Evolutionary conservation across 2,329 filamentous ascomycete genomes (phyloP).

Genomic region (Rhytidhysteron rufulum): DNA sequence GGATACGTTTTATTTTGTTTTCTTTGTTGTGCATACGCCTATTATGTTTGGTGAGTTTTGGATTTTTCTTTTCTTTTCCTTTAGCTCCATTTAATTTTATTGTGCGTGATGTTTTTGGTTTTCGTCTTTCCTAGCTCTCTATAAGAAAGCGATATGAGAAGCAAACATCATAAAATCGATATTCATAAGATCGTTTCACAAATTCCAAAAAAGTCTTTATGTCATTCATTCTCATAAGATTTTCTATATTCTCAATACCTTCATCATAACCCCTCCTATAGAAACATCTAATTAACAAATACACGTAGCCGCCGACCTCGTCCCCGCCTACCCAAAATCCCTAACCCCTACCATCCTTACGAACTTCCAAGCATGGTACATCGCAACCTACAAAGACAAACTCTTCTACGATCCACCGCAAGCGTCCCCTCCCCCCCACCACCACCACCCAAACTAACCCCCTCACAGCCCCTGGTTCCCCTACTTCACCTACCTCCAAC

Average conservation of each 20-base stretch:
- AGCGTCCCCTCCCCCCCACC: conserved; percentile 7
- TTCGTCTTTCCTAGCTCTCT: no score
- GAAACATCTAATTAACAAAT: no score
- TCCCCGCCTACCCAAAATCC: conserved; percentile 53
- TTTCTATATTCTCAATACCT: no score
- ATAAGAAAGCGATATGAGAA: no score
- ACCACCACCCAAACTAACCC: background rate
- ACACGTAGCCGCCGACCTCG: no score
- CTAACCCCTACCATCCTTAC: conserved; percentile 49
- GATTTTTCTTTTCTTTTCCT: conserved; percentile 4
- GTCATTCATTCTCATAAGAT: no score
- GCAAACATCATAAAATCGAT: no score
- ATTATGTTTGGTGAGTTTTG: conserved; percentile 54
- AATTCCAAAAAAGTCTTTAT: no score
- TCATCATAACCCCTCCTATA: no score
- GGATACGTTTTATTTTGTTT: conserved; percentile 52
- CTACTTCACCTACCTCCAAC: conserved; percentile 55
- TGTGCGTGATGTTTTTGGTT: no score
- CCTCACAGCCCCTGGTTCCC: conserved; percentile 51
- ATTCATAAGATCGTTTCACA: no score
- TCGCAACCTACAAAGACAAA: conserved; percentile 58
- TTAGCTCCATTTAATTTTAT: conserved; percentile 1
- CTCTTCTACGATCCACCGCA: conserved; percentile 58
- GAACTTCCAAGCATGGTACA: conserved; percentile 54
- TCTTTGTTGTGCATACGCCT: conserved; percentile 60